Base-by-base conservation (phyloP, 2,329 filamentous ascomycete species). In the Chaetomiaceae sp. region DNA sequence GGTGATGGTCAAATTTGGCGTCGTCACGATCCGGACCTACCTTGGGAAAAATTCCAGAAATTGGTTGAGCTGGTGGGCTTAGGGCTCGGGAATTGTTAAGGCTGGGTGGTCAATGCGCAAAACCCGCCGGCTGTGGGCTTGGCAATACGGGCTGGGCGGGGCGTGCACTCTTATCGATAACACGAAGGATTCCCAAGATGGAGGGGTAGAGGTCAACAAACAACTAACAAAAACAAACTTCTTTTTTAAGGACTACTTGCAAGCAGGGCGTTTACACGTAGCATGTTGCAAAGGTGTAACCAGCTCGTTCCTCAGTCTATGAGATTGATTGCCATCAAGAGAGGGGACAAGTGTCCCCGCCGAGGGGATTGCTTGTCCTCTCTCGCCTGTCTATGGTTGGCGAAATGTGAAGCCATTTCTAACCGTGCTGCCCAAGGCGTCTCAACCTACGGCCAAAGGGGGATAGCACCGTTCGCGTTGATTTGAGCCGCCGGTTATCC, bases 21-120 rank as follows among this genome's bases (percentile, higher is more conserved):
- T 56, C 62, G 61, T 62, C 62, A 54, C 54, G 58, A 46, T 59
- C 56, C 32, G 57, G 53, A 56, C 54, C 57, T 57, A 61, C 54
- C 57, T 57, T 52, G 50, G 55, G 53, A 63, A 64, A 51, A 63
- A 59, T 58, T 60, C 54, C 53, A 60, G 60, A 61, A 60, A 54
- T 58, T 60, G 58, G 38, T 29, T 36, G 44, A 58, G 56, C 49
- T 61, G 61, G 60, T 61, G 60, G 60, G 60, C 61, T 63, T 63
- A 63, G 62, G 62, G 61, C 53, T 62, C 47, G 57, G 53, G 59
- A 64, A 63, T 61, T 63, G 62, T 60, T 62, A 63, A 51, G 42
- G 54, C 29, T 11, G 32, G 21, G 10, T 58, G 56, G 61, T 51
- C 53, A 34, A 55, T 61, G 59, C 59, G 25, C 42, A 10, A n/a